Base-by-base conservation (phyloP, 768 basidiomycete species). In the Rhizopogon sp. region DNA sequence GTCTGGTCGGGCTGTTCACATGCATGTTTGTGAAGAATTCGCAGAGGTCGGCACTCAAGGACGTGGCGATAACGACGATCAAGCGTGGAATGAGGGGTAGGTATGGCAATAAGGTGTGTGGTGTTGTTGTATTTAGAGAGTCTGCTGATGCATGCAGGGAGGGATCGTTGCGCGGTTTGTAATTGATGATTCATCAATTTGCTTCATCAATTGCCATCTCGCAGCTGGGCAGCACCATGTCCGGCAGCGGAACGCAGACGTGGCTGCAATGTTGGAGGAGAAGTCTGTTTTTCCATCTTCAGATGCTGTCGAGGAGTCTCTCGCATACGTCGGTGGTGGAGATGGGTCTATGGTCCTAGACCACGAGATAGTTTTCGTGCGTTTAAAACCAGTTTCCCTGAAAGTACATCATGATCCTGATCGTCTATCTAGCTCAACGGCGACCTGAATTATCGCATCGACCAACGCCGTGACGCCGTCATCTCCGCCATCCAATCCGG, bases 371-470 rank as follows among this genome's bases (percentile, higher is more conserved):
- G 91, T 94, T 54, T 85, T 98, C 52, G 88, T 94, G 43, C 45
- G 57, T 51, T 67, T 59, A 9, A 20, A 49, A 13, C 55, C 28
- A 28, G 33, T 17, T 35, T 55, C 13, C n/a, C 31, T 11, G 22
- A 54, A 43, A 10, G 20, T 53, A 57, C 33, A 47, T 45, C 60
- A 14, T 58, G 6, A 37, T 45, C 61, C 16, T 58, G 5, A 37
- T 51, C 13, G 28, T 7, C 29, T 17, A 1, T 43, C 8, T 55
- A 93, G 90, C 70, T 95, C 46, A 92, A 87, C 57, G 96, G 96
- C 0, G 96, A 98, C 70, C 79, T 99, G 73, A 99, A 99, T 72
- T 99, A 98, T 66, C 93, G 96, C 43, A 95, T 98, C 60, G 95
- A 98, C 70, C 86, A 90, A 63, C 84, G 93, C 1, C 80, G 96